Percentiles rank a stretch among this genome's conserved stretches.
phyloP scores from a whole-genome alignment of 352 stramenopile genomes.

The Plasmopara viticola region DNA sequence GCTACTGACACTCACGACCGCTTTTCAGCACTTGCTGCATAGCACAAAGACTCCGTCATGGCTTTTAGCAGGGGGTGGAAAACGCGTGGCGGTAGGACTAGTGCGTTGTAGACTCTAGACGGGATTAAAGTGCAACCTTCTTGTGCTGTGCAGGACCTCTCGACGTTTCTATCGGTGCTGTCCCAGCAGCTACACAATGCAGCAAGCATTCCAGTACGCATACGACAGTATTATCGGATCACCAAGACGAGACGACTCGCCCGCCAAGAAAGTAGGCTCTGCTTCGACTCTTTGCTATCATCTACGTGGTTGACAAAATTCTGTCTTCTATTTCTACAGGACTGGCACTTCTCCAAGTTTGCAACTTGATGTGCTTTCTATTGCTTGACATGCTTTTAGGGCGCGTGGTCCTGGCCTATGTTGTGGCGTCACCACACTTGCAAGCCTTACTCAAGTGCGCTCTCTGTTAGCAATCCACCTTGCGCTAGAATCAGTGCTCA shows the following conservation, averaged over 20 bases:
- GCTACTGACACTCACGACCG: conserved; percentile 14
- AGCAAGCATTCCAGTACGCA: conserved; percentile 18
- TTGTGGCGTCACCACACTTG: conserved; percentile 8
- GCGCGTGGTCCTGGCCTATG: conserved; percentile 12
- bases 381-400: conserved; percentile 29
- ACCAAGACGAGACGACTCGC: conserved; percentile 17
- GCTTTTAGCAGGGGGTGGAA: conserved; percentile 23
- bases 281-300: background rate
- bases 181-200: conserved; percentile 26
- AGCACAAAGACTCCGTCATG: conserved; percentile 10
- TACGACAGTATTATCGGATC: conserved; percentile 24
- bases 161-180: conserved; percentile 34
- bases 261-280: conserved; percentile 29
- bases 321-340: conserved; percentile 11
- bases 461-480: background rate
- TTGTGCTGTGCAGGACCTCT: conserved; percentile 28
- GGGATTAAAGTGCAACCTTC: conserved; percentile 3
- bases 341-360: conserved; percentile 21
- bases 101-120: background rate
- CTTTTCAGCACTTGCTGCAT: conserved; percentile 13
- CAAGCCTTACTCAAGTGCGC: conserved; percentile 15
- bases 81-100: conserved; percentile 29
- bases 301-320: conserved; percentile 1
- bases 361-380: conserved; percentile 30
- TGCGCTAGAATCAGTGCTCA: background rate